A percentile compares a stretch with the other conserved stretches of the same genome.
These are phyloP conservation scores for Quercus engelmannii DNA, from an alignment of 306 rosid species.

Conservation along the genomic window DNA sequence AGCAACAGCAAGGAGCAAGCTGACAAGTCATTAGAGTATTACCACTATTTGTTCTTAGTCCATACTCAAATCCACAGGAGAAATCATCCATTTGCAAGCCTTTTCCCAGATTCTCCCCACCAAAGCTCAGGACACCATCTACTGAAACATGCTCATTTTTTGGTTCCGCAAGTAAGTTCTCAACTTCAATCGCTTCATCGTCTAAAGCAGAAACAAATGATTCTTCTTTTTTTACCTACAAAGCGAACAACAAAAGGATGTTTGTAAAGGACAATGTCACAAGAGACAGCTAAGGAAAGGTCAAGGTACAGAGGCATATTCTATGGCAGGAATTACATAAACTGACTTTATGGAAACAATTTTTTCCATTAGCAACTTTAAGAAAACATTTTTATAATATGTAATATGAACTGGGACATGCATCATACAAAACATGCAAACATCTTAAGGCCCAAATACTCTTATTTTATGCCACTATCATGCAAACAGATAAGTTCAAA, in stretches of 20 bases:
- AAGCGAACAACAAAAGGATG: constrained; percentile 4
- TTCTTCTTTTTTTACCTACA: constrained; percentile 57
- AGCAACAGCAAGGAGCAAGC: constrained; percentile 3
- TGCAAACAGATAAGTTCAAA: background rate
- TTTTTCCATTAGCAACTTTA: background rate
- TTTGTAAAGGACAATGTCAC: constrained; percentile 8
- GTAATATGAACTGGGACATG: background rate
- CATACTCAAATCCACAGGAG: constrained; percentile 45
- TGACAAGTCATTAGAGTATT: constrained; percentile 10
- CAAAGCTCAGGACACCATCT: constrained; percentile 44
- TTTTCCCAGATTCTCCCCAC: constrained; percentile 39
- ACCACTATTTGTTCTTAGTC: constrained; percentile 42
- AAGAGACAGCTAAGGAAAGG: constrained; percentile 1
- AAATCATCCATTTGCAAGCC: constrained; percentile 40
- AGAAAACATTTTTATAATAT: background rate
- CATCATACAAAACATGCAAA: background rate
- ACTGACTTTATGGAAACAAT: background rate
- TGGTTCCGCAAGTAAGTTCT: constrained; percentile 61
- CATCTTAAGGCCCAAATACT: background rate
- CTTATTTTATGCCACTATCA: background rate
- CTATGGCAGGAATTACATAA: background rate
- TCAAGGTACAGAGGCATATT: background rate
- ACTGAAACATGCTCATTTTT: constrained; percentile 47
- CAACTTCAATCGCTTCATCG: constrained; percentile 54
- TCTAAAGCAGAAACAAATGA: constrained; percentile 46